These are phyloP conservation scores for Saccharomycopsis schoenii DNA, from an alignment of 805 yeast species.

Conservation along the genomic window DNA sequence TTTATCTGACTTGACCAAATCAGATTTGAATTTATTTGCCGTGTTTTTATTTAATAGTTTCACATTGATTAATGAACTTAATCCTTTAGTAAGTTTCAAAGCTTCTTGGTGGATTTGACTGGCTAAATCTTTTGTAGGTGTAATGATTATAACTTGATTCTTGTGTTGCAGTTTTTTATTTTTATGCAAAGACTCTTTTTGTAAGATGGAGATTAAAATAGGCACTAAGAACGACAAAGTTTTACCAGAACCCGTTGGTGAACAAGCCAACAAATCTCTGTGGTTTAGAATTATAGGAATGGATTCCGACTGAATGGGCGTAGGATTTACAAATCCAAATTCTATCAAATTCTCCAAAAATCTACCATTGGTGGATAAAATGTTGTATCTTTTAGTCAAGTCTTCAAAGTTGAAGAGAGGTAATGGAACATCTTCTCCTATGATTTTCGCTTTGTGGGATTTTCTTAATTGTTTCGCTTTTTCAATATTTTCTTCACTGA, in stretches of 20 bases:
- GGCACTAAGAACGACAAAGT: constrained; percentile 88
- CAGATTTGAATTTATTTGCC: constrained; percentile 55
- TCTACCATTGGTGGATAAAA: constrained; percentile 38
- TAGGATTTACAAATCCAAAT: constrained; percentile 73
- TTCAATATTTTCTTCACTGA: constrained; percentile 30
- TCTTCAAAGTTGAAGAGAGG: constrained; percentile 90
- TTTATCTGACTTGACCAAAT: constrained; percentile 31
- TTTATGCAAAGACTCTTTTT: constrained; percentile 20
- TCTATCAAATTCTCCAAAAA: constrained; percentile 55
- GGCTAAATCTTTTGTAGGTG: constrained; percentile 94
- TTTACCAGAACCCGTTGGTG: constrained; percentile 98
- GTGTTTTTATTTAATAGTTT: constrained; percentile 64
- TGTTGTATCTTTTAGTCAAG: constrained; percentile 52
- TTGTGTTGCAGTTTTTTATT: constrained; percentile 2
- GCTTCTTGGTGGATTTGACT: constrained; percentile 71
- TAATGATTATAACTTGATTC: constrained; percentile 47
- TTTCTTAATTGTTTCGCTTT: constrained; percentile 58
- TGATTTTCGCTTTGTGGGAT: constrained; percentile 51
- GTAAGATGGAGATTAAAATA: constrained; percentile 39
- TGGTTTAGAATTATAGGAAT: constrained; percentile 63
- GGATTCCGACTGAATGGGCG: constrained; percentile 87
- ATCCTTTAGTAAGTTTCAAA: constrained; percentile 44
- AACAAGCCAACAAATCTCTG: constrained; percentile 84
- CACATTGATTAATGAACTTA: constrained; percentile 39
- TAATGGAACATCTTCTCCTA: constrained; percentile 76